Percentiles rank a stretch among this genome's conserved stretches.
Conservation (phyloP, 192 early-diverging fungal genomes). For the Powellomyces hirtus region DNA sequence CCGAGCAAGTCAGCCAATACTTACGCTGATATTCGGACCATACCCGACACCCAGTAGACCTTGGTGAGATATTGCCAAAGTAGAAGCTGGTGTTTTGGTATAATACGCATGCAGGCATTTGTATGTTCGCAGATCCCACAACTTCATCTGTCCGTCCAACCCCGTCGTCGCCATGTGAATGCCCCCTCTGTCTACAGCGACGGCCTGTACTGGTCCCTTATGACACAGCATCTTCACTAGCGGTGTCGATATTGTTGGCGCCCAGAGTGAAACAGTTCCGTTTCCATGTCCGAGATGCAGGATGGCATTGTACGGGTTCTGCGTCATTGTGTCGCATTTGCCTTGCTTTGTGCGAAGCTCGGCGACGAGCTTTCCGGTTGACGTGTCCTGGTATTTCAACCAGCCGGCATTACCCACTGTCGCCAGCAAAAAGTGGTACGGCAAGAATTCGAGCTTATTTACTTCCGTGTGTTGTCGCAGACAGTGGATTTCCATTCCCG, state of each 20-base stretch:
- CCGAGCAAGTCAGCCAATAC: no score
- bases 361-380: constrained; percentile 80
- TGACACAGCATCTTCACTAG: constrained; percentile 96
- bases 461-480: constrained; percentile 79
- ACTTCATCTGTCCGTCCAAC: constrained; percentile 81
- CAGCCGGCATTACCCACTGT: constrained; percentile 77
- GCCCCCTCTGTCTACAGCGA: constrained; percentile 74
- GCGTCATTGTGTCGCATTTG: constrained; percentile 74
- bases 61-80: constrained; percentile 78
- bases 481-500: constrained; percentile 87
- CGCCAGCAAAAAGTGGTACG: constrained; percentile 88
- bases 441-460: constrained; percentile 83
- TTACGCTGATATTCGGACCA: constrained; percentile 70
- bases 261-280: constrained; percentile 85
- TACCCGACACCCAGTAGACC: constrained; percentile 81
- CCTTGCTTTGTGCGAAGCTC: constrained; percentile 78
- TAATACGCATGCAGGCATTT: constrained; percentile 76
- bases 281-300: constrained; percentile 90
- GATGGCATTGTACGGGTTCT: constrained; percentile 89
- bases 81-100: constrained; percentile 73
- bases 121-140: constrained; percentile 92
- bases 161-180: constrained; percentile 91
- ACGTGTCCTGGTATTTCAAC: constrained; percentile 92
- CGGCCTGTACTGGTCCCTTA: constrained; percentile 74
- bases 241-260: constrained; percentile 77